Conservation (phyloP, 1,284 basidiomycete genomes). For the Ceratobasidium papillatum region DNA sequence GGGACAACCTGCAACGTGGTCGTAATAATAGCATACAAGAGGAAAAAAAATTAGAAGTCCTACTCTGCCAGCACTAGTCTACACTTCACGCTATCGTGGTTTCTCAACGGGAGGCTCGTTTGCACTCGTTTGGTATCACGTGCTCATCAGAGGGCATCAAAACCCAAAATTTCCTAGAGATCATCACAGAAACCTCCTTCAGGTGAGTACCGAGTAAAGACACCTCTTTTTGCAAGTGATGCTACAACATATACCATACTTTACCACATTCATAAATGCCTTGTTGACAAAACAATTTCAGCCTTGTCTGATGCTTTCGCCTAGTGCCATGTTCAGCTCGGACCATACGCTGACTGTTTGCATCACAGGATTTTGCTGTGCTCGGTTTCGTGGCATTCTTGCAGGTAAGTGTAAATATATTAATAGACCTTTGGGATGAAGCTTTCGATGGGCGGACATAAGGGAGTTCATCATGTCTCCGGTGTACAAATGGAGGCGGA, state of each 20-base stretch:
- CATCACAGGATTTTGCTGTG: neutral
- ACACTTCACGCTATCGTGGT: neutral
- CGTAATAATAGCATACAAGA: too few species aligned
- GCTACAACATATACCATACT: slow-evolving; percentile 37
- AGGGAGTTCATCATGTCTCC: slow-evolving; percentile 7
- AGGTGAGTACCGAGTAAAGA: neutral
- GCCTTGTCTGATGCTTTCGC: slow-evolving; percentile 37
- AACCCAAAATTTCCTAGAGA: neutral
- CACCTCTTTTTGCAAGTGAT: slow-evolving; percentile 14
- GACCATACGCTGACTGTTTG: neutral
- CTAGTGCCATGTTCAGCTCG: neutral
- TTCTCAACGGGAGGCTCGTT: neutral
- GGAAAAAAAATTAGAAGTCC: too few species aligned
- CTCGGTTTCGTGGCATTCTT: neutral
- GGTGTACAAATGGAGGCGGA: slow-evolving; percentile 35
- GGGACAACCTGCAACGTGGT: too few species aligned
- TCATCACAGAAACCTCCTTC: neutral
- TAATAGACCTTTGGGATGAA: neutral
- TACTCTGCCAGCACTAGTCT: neutral
- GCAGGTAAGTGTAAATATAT: neutral
- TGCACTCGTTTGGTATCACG: neutral
- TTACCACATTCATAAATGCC: slow-evolving; percentile 38
- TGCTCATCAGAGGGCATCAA: neutral
- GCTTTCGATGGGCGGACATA: slow-evolving; percentile 40
- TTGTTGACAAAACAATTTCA: slow-evolving; percentile 36